These are phyloP conservation scores for Cryptococcus hybrid DNA, from an alignment of 1,284 basidiomycete genomes.

Conservation along the genomic window DNA sequence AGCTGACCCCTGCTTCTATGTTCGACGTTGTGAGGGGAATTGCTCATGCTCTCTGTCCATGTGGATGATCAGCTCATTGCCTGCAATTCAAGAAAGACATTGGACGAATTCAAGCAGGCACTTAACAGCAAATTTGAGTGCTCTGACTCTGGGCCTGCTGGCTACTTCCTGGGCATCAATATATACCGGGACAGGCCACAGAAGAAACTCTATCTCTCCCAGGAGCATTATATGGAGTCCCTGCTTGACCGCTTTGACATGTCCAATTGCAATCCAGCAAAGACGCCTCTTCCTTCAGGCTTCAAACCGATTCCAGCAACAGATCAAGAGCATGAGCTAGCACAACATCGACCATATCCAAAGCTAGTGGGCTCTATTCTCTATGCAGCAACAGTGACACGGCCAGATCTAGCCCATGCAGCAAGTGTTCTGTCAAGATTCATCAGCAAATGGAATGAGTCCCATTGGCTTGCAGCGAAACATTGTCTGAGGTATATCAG, in stretches of 20 bases:
- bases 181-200: slow-evolving; percentile 9
- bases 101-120: slow-evolving; percentile 18
- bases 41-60: slow-evolving; percentile 5
- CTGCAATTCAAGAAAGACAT: slow-evolving; percentile 3
- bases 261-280: slow-evolving; percentile 7
- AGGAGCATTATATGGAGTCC: slow-evolving; percentile 19
- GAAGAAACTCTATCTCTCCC: slow-evolving; percentile 16
- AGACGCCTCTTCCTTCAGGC: background rate
- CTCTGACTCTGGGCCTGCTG: slow-evolving; percentile 15
- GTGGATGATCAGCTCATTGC: slow-evolving; percentile 30
- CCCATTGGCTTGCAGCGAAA: no score
- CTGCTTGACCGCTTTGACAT: slow-evolving; percentile 22
- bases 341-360: slow-evolving; percentile 13
- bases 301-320: slow-evolving; percentile 2
- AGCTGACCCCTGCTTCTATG: slow-evolving; percentile 8
- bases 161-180: slow-evolving; percentile 26
- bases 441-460: no score
- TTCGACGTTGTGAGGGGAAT: slow-evolving; percentile 13
- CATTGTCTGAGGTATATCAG: no score
- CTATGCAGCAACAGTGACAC: slow-evolving; percentile 8
- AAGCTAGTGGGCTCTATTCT: slow-evolving; percentile 9
- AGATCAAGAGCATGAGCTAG: slow-evolving; percentile 6
- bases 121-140: slow-evolving; percentile 22
- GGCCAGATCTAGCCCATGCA: slow-evolving; percentile 18
- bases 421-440: no score